phyloP scores from a whole-genome alignment of 805 yeast genomes.

The Osmozyma mogii region DNA sequence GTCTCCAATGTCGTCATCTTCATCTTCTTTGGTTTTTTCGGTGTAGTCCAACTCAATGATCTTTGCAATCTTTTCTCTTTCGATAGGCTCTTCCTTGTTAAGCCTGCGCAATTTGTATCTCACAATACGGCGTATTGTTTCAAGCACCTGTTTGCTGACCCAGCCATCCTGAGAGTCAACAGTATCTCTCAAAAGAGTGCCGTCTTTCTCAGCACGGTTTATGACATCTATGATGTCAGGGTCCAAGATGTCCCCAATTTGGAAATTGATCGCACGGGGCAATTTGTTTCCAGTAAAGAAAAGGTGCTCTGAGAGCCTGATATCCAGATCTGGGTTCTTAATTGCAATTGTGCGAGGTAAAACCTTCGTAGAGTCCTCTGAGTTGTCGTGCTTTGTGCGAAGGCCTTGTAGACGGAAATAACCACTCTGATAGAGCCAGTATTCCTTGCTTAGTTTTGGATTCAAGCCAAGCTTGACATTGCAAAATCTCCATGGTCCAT shows the following conservation, averaged over 20 bases:
- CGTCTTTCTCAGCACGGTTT: constrained; percentile 21
- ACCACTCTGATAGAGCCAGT: constrained; percentile 73
- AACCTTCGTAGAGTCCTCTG: constrained; percentile 9
- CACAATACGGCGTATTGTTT: constrained; percentile 59
- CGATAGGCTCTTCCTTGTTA: constrained; percentile 42
- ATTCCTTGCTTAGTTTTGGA: constrained; percentile 50
- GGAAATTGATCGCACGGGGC: constrained; percentile 67
- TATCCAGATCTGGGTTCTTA: constrained; percentile 8
- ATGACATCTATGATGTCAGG: constrained; percentile 46
- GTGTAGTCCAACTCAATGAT: constrained; percentile 34
- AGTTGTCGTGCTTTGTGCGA: constrained; percentile 1
- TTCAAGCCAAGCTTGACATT: constrained; percentile 73
- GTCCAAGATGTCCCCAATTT: constrained; percentile 71
- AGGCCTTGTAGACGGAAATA: constrained; percentile 53
- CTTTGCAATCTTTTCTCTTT: constrained; percentile 32
- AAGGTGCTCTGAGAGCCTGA: constrained; percentile 29
- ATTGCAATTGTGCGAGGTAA: constrained; percentile 19
- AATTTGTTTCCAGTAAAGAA: constrained; percentile 64
- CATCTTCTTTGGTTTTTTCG: constrained; percentile 13
- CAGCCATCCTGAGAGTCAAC: constrained; percentile 69
- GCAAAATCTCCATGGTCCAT: constrained; percentile 94
- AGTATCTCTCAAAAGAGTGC: constrained; percentile 23
- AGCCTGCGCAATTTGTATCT: constrained; percentile 64
- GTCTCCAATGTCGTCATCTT: constrained; percentile 14
- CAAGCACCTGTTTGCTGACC: constrained; percentile 56